Evolutionary conservation across 2,329 filamentous ascomycete genomes (phyloP).

Genomic region (Fusarium nurragi): DNA sequence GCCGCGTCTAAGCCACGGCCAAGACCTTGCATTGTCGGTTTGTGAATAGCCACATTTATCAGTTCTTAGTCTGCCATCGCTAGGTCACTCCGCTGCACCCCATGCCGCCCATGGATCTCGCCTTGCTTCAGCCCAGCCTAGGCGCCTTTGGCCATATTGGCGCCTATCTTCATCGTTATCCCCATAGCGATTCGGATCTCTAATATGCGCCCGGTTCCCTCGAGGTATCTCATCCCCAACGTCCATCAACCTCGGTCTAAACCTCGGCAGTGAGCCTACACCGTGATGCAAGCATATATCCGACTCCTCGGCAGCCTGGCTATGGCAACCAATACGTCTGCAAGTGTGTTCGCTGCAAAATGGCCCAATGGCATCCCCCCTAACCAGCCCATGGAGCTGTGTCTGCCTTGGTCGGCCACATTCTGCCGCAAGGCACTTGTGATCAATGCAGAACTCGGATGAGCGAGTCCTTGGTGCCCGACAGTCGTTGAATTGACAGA

Average conservation of each 20-base stretch:
- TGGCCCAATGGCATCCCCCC: not conserved
- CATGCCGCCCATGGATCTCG: slow-evolving; percentile 30
- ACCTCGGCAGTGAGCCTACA: not conserved
- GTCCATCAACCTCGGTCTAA: not conserved
- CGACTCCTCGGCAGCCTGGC: slow-evolving; percentile 13
- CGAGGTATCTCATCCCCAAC: not conserved
- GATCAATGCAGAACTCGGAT: slow-evolving; percentile 33
- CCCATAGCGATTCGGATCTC: not conserved
- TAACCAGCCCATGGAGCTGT: not conserved
- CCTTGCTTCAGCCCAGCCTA: slow-evolving; percentile 30
- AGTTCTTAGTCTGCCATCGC: not conserved
- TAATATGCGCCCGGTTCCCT: not conserved
- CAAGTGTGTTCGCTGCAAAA: slow-evolving; percentile 41
- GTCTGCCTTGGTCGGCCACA: slow-evolving; percentile 24
- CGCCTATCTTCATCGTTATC: not conserved
- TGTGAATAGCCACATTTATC: slow-evolving; percentile 21
- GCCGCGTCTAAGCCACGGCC: slow-evolving; percentile 1
- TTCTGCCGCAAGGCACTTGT: slow-evolving; percentile 29
- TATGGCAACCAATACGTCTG: slow-evolving; percentile 27
- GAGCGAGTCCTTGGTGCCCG: slow-evolving; percentile 11
- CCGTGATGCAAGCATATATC: slow-evolving; percentile 30
- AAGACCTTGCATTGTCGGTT: not conserved
- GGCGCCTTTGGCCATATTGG: slow-evolving; percentile 13
- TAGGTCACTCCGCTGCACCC: slow-evolving; percentile 27
- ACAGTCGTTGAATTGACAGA: slow-evolving; percentile 41